Evolutionary conservation across 768 basidiomycete genomes (phyloP).

Genomic region (Suillus brevipes): DNA sequence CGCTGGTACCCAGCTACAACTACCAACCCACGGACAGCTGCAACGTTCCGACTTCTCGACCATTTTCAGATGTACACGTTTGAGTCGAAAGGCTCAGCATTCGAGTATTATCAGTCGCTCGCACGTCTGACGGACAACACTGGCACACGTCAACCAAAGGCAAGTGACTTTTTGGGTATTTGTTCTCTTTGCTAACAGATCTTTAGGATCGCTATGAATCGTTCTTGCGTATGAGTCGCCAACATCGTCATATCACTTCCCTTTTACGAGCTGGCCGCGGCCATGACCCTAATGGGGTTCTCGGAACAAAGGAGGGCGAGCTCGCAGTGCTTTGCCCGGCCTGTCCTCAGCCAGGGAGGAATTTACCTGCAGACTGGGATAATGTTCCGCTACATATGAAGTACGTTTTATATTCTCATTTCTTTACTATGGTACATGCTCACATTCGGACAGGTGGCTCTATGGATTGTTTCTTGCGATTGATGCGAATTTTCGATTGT

Average conservation of each 20-base stretch:
- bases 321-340: background rate
- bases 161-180: background rate
- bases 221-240: background rate
- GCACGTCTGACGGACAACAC: slow-evolving; percentile 27
- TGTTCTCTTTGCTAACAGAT: too few species aligned
- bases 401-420: background rate
- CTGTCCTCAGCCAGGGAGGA: background rate
- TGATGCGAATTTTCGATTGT: background rate
- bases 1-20: slow-evolving; percentile 18
- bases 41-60: slow-evolving; percentile 27
- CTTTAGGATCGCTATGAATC: background rate
- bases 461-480: background rate
- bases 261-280: background rate
- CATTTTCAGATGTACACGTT: slow-evolving; percentile 29
- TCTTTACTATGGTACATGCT: background rate
- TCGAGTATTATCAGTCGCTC: slow-evolving; percentile 23
- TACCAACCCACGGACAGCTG: slow-evolving; percentile 24
- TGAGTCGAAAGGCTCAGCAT: slow-evolving; percentile 27
- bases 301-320: background rate
- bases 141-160: slow-evolving; percentile 12
- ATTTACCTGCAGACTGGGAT: background rate
- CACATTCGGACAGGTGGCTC: background rate
- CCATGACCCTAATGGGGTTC: background rate
- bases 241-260: background rate
- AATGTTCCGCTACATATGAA: background rate